Conservation (phyloP, 176 grass and related monocot genomes). For the Themeda triandra region DNA sequence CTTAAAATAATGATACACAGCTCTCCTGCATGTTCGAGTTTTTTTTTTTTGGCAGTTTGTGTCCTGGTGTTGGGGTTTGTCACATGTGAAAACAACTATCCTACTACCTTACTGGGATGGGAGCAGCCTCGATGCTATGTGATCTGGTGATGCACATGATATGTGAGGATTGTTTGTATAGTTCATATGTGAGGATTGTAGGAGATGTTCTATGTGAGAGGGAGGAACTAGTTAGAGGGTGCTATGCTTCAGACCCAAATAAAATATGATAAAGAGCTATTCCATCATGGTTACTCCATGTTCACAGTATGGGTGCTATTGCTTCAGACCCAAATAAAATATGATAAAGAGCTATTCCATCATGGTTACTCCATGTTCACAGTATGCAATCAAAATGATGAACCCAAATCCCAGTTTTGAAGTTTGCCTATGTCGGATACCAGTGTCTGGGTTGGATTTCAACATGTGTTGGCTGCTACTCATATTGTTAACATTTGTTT, state of each 20-base stretch:
- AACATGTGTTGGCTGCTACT: not conserved
- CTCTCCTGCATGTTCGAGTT: not conserved
- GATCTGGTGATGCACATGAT: not conserved
- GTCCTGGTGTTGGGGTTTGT: not conserved
- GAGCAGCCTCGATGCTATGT: not conserved
- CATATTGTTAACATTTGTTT: slow-evolving; percentile 8
- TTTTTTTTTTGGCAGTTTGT: not conserved
- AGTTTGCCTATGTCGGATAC: not conserved
- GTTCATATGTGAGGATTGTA: not conserved
- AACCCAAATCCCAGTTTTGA: not conserved
- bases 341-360: not conserved
- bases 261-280: not conserved
- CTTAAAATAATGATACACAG: not conserved
- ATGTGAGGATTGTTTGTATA: not conserved
- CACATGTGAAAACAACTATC: not conserved
- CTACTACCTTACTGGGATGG: not conserved
- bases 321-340: not conserved
- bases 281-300: not conserved
- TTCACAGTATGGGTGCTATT: not conserved
- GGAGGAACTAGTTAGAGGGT: not conserved
- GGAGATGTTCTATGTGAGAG: not conserved
- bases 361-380: not conserved
- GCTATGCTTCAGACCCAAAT: not conserved
- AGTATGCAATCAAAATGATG: not conserved
- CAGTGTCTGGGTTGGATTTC: not conserved